These are phyloP conservation scores for Sporothrix protearum DNA, from an alignment of 2,329 filamentous ascomycete species.

Conservation along the genomic window DNA sequence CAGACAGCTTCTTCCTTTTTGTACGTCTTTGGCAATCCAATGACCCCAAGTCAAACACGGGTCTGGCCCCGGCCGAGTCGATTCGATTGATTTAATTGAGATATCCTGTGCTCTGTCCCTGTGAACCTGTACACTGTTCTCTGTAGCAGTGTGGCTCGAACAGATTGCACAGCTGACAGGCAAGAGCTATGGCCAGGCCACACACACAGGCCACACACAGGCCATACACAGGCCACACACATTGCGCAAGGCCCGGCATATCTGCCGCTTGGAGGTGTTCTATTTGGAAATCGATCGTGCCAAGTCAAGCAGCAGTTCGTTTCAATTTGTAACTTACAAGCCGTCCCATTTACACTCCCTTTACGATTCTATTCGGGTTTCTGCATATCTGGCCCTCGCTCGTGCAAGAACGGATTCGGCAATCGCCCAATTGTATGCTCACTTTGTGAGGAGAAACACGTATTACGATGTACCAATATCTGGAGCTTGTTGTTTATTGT, in stretches of 20 bases:
- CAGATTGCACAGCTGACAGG: neutral
- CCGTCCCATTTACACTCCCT: neutral
- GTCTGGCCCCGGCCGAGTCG: neutral
- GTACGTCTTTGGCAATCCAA: neutral
- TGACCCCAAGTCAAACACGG: neutral
- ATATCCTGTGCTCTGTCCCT: neutral
- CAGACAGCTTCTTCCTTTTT: neutral
- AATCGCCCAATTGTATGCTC: neutral
- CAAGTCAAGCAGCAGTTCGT: conserved; percentile 1
- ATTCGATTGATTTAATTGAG: neutral
- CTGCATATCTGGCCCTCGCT: neutral
- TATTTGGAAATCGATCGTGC: neutral
- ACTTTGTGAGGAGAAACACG: neutral
- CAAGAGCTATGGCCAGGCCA: conserved; percentile 11
- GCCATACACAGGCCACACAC: neutral
- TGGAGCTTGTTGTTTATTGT: neutral
- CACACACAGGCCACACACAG: too few relatives aligned
- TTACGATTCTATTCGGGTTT: neutral
- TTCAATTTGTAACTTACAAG: neutral
- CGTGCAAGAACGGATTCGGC: neutral
- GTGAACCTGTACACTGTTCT: neutral
- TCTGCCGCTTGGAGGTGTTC: neutral
- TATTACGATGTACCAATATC: conserved; percentile 8
- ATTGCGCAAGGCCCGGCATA: neutral
- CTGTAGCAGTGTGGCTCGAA: neutral